Conservation (phyloP, 495 filamentous ascomycete species). For the Daldinia bambusicola region DNA sequence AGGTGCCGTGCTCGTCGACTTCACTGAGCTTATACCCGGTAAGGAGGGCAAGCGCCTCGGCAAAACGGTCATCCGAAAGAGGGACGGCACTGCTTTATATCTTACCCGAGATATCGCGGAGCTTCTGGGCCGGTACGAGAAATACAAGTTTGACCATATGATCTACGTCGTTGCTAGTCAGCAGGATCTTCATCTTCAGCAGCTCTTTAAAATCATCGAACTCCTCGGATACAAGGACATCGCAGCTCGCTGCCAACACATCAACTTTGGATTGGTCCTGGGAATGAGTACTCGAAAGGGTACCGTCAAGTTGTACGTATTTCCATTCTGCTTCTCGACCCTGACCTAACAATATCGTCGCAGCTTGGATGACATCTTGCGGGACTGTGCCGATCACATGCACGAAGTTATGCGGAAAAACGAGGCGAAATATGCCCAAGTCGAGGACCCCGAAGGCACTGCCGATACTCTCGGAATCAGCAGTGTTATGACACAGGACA, state of each 20-base stretch:
- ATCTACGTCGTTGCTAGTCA: constrained; percentile 72
- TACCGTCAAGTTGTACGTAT: constrained; percentile 53
- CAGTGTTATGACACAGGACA: constrained; percentile 73
- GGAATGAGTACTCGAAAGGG: constrained; percentile 73
- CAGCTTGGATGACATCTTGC: constrained; percentile 70
- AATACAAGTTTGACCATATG: constrained; percentile 76
- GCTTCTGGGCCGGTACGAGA: constrained; percentile 66
- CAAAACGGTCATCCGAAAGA: constrained; percentile 67
- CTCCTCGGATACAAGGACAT: constrained; percentile 69
- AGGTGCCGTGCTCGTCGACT: constrained; percentile 89
- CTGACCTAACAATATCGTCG: constrained; percentile 44
- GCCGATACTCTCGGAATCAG: constrained; percentile 70
- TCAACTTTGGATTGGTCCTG: constrained; percentile 70
- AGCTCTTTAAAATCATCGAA: constrained; percentile 72
- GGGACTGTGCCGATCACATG: constrained; percentile 71
- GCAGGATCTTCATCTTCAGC: constrained; percentile 70
- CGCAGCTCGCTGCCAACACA: constrained; percentile 65
- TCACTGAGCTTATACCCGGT: constrained; percentile 75
- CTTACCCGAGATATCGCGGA: constrained; percentile 74
- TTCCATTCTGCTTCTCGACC: neutral
- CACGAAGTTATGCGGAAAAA: constrained; percentile 73
- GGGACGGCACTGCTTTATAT: constrained; percentile 71
- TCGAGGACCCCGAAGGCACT: constrained; percentile 64
- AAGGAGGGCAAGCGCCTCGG: constrained; percentile 67
- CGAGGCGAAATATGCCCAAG: constrained; percentile 67